Conservation (phyloP, 164 flowering plant species). For the Umbellularia californica region DNA sequence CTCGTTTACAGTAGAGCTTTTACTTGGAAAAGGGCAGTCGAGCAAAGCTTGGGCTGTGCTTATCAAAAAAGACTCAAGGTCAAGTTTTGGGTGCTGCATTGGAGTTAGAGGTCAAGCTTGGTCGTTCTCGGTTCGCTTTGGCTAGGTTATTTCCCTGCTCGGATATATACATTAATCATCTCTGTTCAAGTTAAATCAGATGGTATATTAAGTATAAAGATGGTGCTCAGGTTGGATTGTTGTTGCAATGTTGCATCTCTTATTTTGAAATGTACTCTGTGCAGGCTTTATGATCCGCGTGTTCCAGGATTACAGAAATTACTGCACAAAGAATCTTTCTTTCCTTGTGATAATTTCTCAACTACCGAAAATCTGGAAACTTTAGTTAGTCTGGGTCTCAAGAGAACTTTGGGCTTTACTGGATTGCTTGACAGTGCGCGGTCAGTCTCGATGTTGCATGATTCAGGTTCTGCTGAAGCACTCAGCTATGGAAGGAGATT, state of each 20-base stretch:
- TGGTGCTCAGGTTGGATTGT: background rate
- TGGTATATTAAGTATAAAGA: background rate
- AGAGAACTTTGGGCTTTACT: slow-evolving; percentile 46
- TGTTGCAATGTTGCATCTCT: background rate
- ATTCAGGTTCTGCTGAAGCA: slow-evolving; percentile 47
- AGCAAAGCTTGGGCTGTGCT: no score
- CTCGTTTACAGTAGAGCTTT: no score
- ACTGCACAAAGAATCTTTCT: slow-evolving; percentile 62
- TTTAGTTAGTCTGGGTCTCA: slow-evolving; percentile 63
- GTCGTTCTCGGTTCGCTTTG: no score
- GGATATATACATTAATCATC: background rate
- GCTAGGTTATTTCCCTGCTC: no score
- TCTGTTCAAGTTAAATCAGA: background rate
- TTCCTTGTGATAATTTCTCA: slow-evolving; percentile 71
- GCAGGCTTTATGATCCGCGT: slow-evolving; percentile 98
- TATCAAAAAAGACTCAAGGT: no score
- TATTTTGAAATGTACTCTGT: slow-evolving; percentile 8
- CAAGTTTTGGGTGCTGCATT: no score
- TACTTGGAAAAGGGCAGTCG: no score
- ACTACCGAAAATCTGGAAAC: slow-evolving; percentile 56
- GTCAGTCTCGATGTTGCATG: slow-evolving; percentile 67
- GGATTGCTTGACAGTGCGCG: slow-evolving; percentile 88
- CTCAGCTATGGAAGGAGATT: slow-evolving; percentile 45
- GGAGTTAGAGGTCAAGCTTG: no score
- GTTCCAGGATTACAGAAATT: slow-evolving; percentile 54